These are phyloP conservation scores for Thecaphora thlaspeos DNA, from an alignment of 1,284 basidiomycete species.

Conservation along the genomic window DNA sequence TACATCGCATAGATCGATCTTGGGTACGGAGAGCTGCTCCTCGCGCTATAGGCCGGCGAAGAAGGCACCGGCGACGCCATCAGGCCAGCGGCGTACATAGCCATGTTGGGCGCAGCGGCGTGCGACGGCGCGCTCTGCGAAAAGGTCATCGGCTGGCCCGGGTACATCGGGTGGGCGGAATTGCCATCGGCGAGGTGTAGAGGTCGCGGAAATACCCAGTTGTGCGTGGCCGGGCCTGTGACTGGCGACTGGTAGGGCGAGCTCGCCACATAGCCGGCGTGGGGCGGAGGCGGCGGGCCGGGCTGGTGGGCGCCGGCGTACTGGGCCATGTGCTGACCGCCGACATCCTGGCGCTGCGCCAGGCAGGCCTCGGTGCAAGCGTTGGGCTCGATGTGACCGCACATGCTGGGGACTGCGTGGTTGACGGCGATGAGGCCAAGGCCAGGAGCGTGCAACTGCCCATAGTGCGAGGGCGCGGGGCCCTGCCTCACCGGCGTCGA, in stretches of 20 bases:
- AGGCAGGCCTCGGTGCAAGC: no score
- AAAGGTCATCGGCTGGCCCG: constrained; percentile 18
- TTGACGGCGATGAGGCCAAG: neutral
- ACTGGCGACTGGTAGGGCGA: neutral
- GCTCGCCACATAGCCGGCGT: neutral
- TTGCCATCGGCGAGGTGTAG: neutral
- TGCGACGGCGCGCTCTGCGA: constrained; percentile 28
- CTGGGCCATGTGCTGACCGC: constrained; percentile 7
- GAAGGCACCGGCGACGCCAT: constrained; percentile 22
- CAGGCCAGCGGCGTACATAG: constrained; percentile 12
- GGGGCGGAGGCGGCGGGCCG: neutral
- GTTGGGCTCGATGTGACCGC: no score
- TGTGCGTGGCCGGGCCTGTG: neutral
- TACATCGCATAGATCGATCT: neutral
- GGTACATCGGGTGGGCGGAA: neutral
- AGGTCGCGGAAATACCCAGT: neutral
- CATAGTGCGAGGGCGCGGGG: no score
- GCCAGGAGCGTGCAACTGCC: no score
- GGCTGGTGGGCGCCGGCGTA: constrained; percentile 3
- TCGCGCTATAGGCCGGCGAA: constrained; percentile 24
- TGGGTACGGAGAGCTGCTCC: constrained; percentile 32
- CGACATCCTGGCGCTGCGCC: no score
- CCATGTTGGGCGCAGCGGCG: constrained; percentile 8
- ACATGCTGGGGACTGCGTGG: neutral
- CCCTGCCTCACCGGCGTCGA: neutral